Percentiles rank a stretch among this genome's conserved stretches.
These are phyloP conservation scores for Saccharomycopsis sp. DNA, from an alignment of 805 yeast genomes.

Conservation along the genomic window DNA sequence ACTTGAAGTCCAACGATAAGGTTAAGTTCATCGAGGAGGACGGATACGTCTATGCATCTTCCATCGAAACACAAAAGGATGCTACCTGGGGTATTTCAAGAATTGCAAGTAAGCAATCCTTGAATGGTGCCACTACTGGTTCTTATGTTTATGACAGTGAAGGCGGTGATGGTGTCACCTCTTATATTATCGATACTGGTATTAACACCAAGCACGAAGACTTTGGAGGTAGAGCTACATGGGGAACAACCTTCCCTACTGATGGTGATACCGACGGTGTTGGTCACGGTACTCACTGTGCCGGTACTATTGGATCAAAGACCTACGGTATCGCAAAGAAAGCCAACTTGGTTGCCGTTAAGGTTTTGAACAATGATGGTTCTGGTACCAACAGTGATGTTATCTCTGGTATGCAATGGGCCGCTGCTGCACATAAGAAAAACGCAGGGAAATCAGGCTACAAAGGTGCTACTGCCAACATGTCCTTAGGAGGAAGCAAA, in stretches of 20 bases:
- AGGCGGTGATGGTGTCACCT: constrained; percentile 55
- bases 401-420: constrained; percentile 56
- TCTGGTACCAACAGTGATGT: constrained; percentile 57
- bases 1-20: constrained; percentile 59
- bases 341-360: constrained; percentile 52
- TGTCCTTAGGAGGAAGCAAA: constrained; percentile 95
- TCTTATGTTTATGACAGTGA: constrained; percentile 53
- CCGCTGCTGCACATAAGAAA: constrained; percentile 41
- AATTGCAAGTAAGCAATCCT: constrained; percentile 57
- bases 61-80: constrained; percentile 45
- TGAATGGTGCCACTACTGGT: constrained; percentile 51
- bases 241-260: constrained; percentile 54
- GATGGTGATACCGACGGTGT: constrained; percentile 46
- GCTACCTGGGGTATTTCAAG: constrained; percentile 77
- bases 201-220: constrained; percentile 47
- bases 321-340: constrained; percentile 57
- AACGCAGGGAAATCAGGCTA: constrained; percentile 41
- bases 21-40: constrained; percentile 63
- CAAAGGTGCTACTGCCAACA: constrained; percentile 84
- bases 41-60: constrained; percentile 47
- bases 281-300: constrained; percentile 65
- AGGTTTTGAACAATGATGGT: constrained; percentile 54
- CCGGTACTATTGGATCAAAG: constrained; percentile 56
- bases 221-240: constrained; percentile 52
- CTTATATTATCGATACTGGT: constrained; percentile 53